Evolutionary conservation across 495 filamentous ascomycete species (phyloP).

Genomic region (Aspergillus funiculosus): DNA sequence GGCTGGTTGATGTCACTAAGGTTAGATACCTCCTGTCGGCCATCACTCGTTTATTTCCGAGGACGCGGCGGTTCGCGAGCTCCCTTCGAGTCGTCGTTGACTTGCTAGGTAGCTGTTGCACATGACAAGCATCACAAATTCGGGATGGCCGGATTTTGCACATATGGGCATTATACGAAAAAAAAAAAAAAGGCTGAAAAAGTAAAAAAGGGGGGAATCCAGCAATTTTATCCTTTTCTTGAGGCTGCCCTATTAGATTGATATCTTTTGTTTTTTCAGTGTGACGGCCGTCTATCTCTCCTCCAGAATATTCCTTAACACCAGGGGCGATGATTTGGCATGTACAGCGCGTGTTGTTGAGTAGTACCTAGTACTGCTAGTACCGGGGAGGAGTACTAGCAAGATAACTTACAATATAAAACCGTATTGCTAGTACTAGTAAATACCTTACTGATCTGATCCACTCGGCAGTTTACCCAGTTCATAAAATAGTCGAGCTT

Average conservation of each 20-base stretch:
- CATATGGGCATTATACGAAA: constrained; percentile 1
- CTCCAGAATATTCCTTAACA: background rate
- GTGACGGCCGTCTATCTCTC: background rate
- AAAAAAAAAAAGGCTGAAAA: constrained; percentile 4
- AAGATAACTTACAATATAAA: constrained; percentile 1
- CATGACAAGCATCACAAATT: constrained; percentile 22
- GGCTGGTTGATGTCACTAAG: constrained; percentile 10
- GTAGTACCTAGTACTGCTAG: no score
- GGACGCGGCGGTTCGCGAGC: no score
- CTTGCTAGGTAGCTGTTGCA: no score
- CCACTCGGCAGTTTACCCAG: no score
- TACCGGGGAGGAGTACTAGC: no score
- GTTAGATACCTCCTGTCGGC: constrained; percentile 1
- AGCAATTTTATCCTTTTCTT: background rate
- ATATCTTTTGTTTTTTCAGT: background rate
- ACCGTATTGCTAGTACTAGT: constrained; percentile 2
- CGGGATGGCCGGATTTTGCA: constrained; percentile 23
- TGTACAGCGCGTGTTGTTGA: background rate
- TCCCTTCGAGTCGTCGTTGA: no score
- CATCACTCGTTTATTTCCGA: constrained; percentile 17
- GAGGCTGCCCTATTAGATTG: no score
- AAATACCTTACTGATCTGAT: no score
- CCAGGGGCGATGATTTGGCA: constrained; percentile 4
- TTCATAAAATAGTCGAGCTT: constrained; percentile 1
- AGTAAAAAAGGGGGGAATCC: no score